phyloP scores from a whole-genome alignment of 345 rosid species.

The Bruguiera sexangula region DNA sequence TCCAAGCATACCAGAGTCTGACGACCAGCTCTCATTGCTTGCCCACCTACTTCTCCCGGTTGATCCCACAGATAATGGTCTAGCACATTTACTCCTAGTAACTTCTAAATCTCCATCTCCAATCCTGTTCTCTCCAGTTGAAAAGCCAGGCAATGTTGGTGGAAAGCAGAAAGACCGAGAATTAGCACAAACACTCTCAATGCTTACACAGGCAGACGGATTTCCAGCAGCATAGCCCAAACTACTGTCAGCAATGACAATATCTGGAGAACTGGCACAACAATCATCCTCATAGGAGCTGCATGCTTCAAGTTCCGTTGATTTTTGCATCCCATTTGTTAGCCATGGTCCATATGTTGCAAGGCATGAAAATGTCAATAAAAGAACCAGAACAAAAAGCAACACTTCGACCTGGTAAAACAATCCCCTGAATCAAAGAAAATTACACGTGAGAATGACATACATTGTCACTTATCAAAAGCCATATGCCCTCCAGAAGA shows the following conservation, averaged over 20 bases:
- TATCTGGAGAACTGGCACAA: conserved; percentile 24
- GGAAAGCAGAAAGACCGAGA: conserved; percentile 61
- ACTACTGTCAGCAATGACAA: conserved; percentile 26
- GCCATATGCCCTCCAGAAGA: background rate
- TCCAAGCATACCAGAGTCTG: conserved; percentile 39
- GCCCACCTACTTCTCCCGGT: conserved; percentile 26
- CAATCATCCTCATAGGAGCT: conserved; percentile 35
- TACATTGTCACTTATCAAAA: background rate
- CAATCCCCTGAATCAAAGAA: conserved; percentile 45
- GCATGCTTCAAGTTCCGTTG: conserved; percentile 38
- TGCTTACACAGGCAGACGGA: conserved; percentile 20
- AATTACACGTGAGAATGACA: background rate
- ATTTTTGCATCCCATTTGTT: conserved; percentile 41
- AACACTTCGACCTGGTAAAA: conserved; percentile 37
- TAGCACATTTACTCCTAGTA: conserved; percentile 33
- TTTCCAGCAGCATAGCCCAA: conserved; percentile 22
- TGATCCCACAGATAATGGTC: conserved; percentile 27
- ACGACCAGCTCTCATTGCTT: conserved; percentile 39
- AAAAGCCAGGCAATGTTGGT: conserved; percentile 51
- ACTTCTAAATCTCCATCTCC: conserved; percentile 32
- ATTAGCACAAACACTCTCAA: conserved; percentile 39
- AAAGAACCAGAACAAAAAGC: conserved; percentile 46
- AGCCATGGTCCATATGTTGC: conserved; percentile 36
- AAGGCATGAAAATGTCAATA: conserved; percentile 47
- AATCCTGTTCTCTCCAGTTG: conserved; percentile 19